Conservation (phyloP, 352 stramenopile genomes). For the Peronospora tabacina region DNA sequence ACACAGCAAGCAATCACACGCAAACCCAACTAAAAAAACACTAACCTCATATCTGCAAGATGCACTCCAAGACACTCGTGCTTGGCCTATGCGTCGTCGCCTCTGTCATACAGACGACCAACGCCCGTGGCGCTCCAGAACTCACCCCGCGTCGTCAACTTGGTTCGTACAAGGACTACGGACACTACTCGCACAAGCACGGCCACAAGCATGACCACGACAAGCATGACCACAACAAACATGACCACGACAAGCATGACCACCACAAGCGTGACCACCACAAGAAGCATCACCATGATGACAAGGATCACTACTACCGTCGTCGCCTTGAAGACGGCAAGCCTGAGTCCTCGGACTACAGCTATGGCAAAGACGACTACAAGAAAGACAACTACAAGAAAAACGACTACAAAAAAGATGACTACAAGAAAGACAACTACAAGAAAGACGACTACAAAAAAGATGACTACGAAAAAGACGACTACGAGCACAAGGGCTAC, state of each 20-base stretch:
- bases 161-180: constrained; percentile 19
- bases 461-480: too few relatives aligned
- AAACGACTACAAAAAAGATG: constrained; percentile 1
- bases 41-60: constrained; percentile 1
- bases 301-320: constrained; percentile 16
- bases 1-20: not conserved
- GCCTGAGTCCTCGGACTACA: constrained; percentile 16
- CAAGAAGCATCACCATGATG: constrained; percentile 6
- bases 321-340: constrained; percentile 18
- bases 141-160: constrained; percentile 10
- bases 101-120: constrained; percentile 7
- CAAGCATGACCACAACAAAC: too few relatives aligned
- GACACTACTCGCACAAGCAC: constrained; percentile 6
- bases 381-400: constrained; percentile 2
- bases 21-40: not conserved
- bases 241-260: too few relatives aligned
- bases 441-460: not conserved
- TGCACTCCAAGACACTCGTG: constrained; percentile 18
- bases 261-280: constrained; percentile 4
- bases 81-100: constrained; percentile 14
- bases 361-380: constrained; percentile 10
- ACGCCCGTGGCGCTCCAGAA: constrained; percentile 5
- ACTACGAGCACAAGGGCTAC: too few relatives aligned
- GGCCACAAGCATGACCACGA: constrained; percentile 8
- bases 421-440: constrained; percentile 1